These are phyloP conservation scores for Vaccinium vitisidaea DNA, from an alignment of 148 eudicot genomes.

Conservation along the genomic window DNA sequence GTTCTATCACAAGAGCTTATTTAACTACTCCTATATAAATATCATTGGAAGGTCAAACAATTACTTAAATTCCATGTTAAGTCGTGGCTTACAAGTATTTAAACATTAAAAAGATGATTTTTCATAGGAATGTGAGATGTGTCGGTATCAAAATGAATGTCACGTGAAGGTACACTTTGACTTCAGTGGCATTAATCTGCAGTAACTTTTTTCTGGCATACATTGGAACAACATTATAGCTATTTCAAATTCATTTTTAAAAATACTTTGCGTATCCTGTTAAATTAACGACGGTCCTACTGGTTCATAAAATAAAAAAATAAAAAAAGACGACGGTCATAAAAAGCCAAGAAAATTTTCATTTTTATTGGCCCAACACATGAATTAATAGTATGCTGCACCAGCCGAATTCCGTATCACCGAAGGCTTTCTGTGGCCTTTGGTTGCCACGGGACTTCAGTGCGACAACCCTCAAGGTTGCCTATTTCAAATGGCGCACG, in stretches of 20 bases:
- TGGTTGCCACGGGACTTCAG: too few species aligned
- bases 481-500: too few species aligned
- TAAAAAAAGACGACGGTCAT: too few species aligned
- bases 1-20: background rate
- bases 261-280: background rate
- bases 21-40: background rate
- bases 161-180: background rate
- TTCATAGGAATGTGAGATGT: background rate
- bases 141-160: background rate
- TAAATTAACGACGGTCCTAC: background rate
- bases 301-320: too few species aligned
- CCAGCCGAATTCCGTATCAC: too few species aligned
- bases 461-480: too few species aligned
- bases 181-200: background rate
- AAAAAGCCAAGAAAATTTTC: too few species aligned
- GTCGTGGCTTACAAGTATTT: constrained; percentile 1
- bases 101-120: background rate
- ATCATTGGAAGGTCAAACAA: constrained; percentile 28
- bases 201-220: background rate
- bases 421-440: too few species aligned
- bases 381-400: too few species aligned
- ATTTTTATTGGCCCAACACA: too few species aligned
- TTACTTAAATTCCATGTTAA: background rate
- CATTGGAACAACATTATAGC: background rate
- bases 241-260: background rate